Conservation (phyloP, 768 basidiomycete species). For the Agaricus blazei region DNA sequence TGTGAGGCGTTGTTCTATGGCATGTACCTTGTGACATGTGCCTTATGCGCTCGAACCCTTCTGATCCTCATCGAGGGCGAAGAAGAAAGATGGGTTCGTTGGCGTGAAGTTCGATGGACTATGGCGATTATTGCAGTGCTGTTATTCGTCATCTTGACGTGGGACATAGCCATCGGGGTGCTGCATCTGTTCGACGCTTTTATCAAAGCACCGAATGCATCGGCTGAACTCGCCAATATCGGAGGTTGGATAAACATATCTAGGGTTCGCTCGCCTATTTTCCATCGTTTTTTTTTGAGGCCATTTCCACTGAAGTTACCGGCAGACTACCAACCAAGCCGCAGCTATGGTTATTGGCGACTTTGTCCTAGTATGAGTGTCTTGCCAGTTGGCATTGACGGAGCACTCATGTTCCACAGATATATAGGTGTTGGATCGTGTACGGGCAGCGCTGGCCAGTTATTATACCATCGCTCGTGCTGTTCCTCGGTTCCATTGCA, state of each 20-base stretch:
- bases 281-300: not conserved
- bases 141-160: slow-evolving; percentile 2
- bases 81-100: slow-evolving; percentile 1
- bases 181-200: not conserved
- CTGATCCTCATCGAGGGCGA: not conserved
- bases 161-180: not conserved
- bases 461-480: too few relatives aligned
- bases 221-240: not conserved
- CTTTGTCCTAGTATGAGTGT: slow-evolving; percentile 1
- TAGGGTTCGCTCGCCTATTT: not conserved
- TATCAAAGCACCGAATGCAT: not conserved
- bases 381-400: not conserved
- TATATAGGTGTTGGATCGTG: not conserved
- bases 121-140: not conserved
- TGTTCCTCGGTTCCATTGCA: not conserved
- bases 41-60: not conserved
- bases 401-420: not conserved
- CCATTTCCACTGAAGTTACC: not conserved
- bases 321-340: not conserved
- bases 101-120: slow-evolving; percentile 4
- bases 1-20: slow-evolving; percentile 29
- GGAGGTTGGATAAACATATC: slow-evolving; percentile 3
- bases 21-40: slow-evolving; percentile 2
- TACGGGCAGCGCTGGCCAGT: not conserved
- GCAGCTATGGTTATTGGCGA: not conserved